These are phyloP conservation scores for Cystofilobasidium bisporidii DNA, from an alignment of 768 basidiomycete genomes.

Conservation along the genomic window DNA sequence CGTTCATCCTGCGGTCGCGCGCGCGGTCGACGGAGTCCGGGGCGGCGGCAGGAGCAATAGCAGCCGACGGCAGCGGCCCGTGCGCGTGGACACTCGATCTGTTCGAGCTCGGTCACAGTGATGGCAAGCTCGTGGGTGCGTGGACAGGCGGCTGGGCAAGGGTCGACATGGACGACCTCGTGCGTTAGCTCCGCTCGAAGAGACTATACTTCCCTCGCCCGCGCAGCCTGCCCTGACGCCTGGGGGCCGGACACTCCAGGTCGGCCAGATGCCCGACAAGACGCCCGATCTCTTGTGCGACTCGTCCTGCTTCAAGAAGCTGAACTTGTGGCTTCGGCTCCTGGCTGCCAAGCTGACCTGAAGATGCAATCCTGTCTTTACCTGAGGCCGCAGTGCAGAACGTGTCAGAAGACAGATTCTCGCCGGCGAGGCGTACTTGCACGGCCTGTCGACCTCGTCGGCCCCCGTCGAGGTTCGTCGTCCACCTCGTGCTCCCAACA, in stretches of 20 bases:
- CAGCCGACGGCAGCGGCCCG: neutral
- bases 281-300: neutral
- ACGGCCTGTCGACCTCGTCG: no score
- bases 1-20: conserved; percentile 1
- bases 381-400: no score
- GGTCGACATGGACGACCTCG: neutral
- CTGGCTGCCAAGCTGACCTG: no score
- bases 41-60: no score
- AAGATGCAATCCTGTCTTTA: no score
- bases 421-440: neutral
- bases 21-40: neutral
- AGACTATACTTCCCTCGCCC: no score
- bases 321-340: no score
- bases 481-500: no score
- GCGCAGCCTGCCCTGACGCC: no score
- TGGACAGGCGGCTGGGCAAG: neutral
- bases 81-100: neutral
- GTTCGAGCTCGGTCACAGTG: neutral
- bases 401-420: no score
- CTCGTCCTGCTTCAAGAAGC: no score
- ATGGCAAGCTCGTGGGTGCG: neutral
- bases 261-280: neutral
- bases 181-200: neutral
- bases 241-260: neutral
- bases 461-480: no score